Evolutionary conservation across 2,329 filamentous ascomycete species (phyloP), one percentile per base, ranked within the genome.

Genomic region (Colletotrichum godetiae): DNA sequence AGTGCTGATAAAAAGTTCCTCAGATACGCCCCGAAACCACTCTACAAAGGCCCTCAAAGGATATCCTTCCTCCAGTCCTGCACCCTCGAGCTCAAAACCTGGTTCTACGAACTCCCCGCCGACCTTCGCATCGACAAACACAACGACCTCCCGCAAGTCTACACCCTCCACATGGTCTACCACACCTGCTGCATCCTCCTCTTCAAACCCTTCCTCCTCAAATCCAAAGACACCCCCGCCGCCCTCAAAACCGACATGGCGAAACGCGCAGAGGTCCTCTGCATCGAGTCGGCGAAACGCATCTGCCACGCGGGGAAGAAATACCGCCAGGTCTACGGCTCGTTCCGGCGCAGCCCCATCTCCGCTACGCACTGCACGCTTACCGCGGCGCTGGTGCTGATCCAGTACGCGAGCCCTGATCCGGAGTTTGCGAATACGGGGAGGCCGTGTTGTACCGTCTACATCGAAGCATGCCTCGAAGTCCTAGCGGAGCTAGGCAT

Each of bases 331-430:
- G 73, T 63, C 2, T 83, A 81, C 66, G 82, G 81, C 35, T 78
- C 78, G 42, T 83, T 83, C 74, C 80, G 75, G 31, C 72, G 69
- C 15, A 82, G 81, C 55, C 81, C 82, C 4, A 77, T 83, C 1
- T 79, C 81, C 1, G 78, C 81, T 0, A 83, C 80, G 1, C 79
- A 83, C 65, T 83, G 80, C 72, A 80, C 77, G 3, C 74, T 83
- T 6, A 82, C 80, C 0, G 80, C 80, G 1, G 79, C 79, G 2
- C 55, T 82, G 24, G 77, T 80, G 42, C 63, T 78, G n/a, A 67
- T 76, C 11, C 72, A 74, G 57, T 66, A 73, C 24, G 71, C 67
- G 13, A 66, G 33, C 22, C 71, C 71, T 12, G 71, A 73, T 22
- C 71, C 71, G 12, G 67, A 73, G 6, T 70, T 70, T 35, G 57